Conservation (phyloP, 768 basidiomycete genomes). For the Udeniomyces megalosporus region DNA sequence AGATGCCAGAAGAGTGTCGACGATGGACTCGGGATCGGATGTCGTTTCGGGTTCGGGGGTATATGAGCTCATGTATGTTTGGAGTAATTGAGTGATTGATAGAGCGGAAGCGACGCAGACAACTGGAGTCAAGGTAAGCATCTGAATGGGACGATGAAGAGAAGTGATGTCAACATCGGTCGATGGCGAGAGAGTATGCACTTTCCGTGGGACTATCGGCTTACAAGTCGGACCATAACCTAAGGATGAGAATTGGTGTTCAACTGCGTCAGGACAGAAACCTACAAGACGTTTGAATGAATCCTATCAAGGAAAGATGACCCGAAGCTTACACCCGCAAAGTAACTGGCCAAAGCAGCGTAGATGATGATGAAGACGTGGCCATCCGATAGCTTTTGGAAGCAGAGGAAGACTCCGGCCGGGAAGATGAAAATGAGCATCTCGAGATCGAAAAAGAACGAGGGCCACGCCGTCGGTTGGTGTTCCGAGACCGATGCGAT, state of each 20-base stretch:
- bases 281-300: too few relatives aligned
- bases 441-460: constrained; percentile 98
- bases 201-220: too few relatives aligned
- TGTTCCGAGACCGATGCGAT: constrained; percentile 99
- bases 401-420: constrained; percentile 83
- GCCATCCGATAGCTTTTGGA: constrained; percentile 85
- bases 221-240: constrained; percentile 76
- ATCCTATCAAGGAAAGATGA: neutral
- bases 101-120: constrained; percentile 89
- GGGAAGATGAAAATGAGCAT: constrained; percentile 97
- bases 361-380: constrained; percentile 98
- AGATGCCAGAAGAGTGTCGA: constrained; percentile 23
- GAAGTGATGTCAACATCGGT: too few relatives aligned
- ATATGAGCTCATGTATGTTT: constrained; percentile 72
- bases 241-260: neutral
- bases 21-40: constrained; percentile 24
- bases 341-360: constrained; percentile 87
- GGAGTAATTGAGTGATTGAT: constrained; percentile 69
- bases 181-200: too few relatives aligned
- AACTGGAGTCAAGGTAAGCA: constrained; percentile 91
- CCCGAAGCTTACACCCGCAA: constrained; percentile 45
- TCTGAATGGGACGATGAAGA: constrained; percentile 34
- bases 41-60: constrained; percentile 39
- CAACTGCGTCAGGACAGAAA: too few relatives aligned
- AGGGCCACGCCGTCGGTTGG: constrained; percentile 98